Evolutionary conservation across 2,329 filamentous ascomycete species (phyloP).

Genomic region (Aureobasidium pullulans): DNA sequence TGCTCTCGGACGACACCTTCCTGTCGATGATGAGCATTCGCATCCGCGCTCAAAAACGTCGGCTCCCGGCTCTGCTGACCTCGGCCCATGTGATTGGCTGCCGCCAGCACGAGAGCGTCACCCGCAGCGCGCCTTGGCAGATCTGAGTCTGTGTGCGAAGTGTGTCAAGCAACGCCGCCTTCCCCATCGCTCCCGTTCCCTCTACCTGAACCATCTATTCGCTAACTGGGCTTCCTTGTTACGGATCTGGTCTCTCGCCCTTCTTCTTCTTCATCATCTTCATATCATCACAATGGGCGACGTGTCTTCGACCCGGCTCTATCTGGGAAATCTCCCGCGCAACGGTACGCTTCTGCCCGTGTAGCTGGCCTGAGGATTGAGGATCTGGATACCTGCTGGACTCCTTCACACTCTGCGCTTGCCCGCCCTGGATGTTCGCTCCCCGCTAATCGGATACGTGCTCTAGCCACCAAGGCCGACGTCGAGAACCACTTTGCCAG

Average conservation of each 20-base stretch:
- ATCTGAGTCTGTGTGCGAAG: too few species aligned
- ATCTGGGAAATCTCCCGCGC: constrained; percentile 94
- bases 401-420: constrained; percentile 5
- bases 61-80: neutral
- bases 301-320: constrained; percentile 90
- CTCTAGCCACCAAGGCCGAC: constrained; percentile 86
- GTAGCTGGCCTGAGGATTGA: constrained; percentile 15
- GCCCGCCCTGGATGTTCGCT: constrained; percentile 21
- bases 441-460: constrained; percentile 41
- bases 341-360: constrained; percentile 61
- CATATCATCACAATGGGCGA: constrained; percentile 58
- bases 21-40: neutral
- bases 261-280: neutral
- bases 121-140: neutral
- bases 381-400: constrained; percentile 13
- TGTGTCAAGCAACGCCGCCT: neutral
- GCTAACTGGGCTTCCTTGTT: neutral
- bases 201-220: neutral
- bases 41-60: neutral
- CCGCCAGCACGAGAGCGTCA: neutral
- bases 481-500: constrained; percentile 92
- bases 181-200: neutral
- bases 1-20: neutral
- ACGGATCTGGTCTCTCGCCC: constrained; percentile 2
- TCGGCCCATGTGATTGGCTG: constrained; percentile 8